These are phyloP conservation scores for Nitzschia palea DNA, from an alignment of 108 stramenopile genomes.

Conservation along the genomic window DNA sequence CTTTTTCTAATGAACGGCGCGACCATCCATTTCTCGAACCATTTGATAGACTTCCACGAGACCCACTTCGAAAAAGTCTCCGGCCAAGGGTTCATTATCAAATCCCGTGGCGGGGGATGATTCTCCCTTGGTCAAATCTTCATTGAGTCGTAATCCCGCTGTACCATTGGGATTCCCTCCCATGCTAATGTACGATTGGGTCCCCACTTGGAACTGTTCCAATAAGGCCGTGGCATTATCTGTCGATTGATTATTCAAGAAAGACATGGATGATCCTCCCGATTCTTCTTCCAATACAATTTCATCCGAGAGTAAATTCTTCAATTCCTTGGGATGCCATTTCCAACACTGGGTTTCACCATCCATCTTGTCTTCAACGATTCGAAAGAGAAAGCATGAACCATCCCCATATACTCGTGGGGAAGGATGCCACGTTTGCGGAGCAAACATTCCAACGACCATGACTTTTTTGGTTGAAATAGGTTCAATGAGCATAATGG, in stretches of 20 bases:
- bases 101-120: conserved; percentile 67
- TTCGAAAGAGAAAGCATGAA: conserved; percentile 78
- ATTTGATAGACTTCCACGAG: conserved; percentile 74
- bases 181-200: conserved; percentile 68
- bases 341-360: conserved; percentile 48
- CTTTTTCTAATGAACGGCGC: conserved; percentile 25
- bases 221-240: conserved; percentile 38
- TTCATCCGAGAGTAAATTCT: conserved; percentile 24
- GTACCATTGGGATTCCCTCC: conserved; percentile 72
- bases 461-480: conserved; percentile 23
- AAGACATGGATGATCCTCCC: neutral
- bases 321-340: conserved; percentile 53
- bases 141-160: conserved; percentile 72
- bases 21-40: conserved; percentile 40
- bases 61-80: conserved; percentile 67
- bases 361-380: neutral
- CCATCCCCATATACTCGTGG: conserved; percentile 71
- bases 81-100: conserved; percentile 65
- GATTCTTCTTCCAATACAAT: neutral
- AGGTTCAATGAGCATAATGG: conserved; percentile 69
- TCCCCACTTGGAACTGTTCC: conserved; percentile 77
- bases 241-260: conserved; percentile 5
- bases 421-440: conserved; percentile 71
- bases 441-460: conserved; percentile 79
- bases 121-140: conserved; percentile 74